Conservation (phyloP, 1,139 yeast species). For the Kodamaea ohmeri region DNA sequence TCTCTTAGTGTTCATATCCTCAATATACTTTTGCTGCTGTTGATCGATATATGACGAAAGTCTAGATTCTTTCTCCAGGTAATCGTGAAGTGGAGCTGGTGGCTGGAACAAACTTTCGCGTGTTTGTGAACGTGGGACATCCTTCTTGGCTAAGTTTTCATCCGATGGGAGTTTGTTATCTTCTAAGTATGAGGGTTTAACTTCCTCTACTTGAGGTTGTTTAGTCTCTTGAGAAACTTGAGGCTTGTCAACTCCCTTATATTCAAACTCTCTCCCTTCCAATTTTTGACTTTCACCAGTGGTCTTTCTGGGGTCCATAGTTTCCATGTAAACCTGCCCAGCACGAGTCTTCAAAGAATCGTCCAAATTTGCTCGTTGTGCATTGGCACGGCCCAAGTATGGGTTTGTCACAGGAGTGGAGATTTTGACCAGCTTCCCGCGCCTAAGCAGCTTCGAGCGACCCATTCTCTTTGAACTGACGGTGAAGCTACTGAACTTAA, state of each 20-base stretch:
- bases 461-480: conserved; percentile 32
- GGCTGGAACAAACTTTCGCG: too few species aligned
- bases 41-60: conserved; percentile 30
- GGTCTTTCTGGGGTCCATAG: conserved; percentile 3
- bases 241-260: too few species aligned
- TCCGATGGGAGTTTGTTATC: too few species aligned
- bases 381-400: conserved; percentile 23
- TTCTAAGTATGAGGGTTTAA: too few species aligned
- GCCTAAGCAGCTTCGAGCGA: conserved; percentile 6
- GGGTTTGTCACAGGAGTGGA: conserved; percentile 33
- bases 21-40: conserved; percentile 25
- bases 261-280: not conserved
- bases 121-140: too few species aligned
- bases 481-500: conserved; percentile 24
- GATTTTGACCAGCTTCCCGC: conserved; percentile 14
- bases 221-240: too few species aligned
- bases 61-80: conserved; percentile 19
- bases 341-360: conserved; percentile 29
- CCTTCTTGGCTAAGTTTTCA: too few species aligned
- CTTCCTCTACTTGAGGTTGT: too few species aligned
- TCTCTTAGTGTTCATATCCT: conserved; percentile 15
- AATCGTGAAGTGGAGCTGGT: not conserved
- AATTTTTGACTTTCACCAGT: not conserved
- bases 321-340: conserved; percentile 23
- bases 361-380: conserved; percentile 24